These are phyloP conservation scores for Typha latifolia DNA, from an alignment of 176 grass and related monocot genomes.

Conservation along the genomic window DNA sequence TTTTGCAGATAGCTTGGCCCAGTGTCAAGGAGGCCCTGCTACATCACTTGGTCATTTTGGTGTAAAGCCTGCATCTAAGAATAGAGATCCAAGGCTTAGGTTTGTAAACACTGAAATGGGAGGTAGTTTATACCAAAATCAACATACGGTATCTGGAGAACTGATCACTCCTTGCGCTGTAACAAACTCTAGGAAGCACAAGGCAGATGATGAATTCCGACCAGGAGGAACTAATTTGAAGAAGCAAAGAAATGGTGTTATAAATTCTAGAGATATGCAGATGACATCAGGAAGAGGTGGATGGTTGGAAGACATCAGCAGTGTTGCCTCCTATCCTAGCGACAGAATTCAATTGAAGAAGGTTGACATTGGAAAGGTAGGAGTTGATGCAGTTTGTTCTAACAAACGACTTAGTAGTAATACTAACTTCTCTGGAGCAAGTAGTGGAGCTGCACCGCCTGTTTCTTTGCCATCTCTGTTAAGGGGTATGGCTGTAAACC, in stretches of 20 bases:
- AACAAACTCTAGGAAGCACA: conserved; percentile 47
- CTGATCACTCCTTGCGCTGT: not conserved
- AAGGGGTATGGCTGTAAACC: conserved; percentile 74
- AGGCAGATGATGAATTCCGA: conserved; percentile 30
- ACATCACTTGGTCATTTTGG: conserved; percentile 21
- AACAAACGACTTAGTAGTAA: conserved; percentile 28
- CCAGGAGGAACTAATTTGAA: conserved; percentile 39
- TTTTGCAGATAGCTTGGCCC: conserved; percentile 13
- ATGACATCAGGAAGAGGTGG: too few relatives aligned
- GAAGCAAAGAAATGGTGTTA: conserved; percentile 32
- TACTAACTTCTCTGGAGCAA: conserved; percentile 14
- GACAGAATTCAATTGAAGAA: conserved; percentile 20
- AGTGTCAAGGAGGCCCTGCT: conserved; percentile 27
- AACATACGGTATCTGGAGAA: too few relatives aligned
- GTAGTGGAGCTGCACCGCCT: conserved; percentile 13
- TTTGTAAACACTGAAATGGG: conserved; percentile 53
- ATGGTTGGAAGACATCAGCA: too few relatives aligned
- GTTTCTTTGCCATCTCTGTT: conserved; percentile 42
- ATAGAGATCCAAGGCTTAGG: conserved; percentile 77
- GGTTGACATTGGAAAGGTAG: conserved; percentile 18
- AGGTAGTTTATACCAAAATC: not conserved
- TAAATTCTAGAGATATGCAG: too few relatives aligned
- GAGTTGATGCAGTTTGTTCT: conserved; percentile 20
- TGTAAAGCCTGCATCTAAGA: conserved; percentile 44
- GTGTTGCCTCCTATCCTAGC: not conserved